These are phyloP conservation scores for Candida xiaguanensis DNA, from an alignment of 805 yeast genomes.

Conservation along the genomic window DNA sequence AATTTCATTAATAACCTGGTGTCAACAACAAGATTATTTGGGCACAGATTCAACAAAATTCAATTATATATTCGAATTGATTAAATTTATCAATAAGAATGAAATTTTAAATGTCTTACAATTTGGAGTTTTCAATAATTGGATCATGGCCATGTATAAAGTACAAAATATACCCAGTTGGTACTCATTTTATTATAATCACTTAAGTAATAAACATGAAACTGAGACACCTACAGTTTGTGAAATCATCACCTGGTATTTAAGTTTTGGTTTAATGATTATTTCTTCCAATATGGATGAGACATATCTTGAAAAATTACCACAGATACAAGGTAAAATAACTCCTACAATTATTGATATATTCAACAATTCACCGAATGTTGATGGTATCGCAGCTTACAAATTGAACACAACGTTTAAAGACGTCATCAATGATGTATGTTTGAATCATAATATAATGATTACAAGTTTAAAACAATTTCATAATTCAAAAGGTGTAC, in stretches of 20 bases:
- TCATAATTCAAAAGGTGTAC: slow-evolving; percentile 35
- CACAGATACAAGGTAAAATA: slow-evolving; percentile 1
- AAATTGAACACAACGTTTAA: slow-evolving; percentile 49
- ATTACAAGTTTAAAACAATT: slow-evolving; percentile 30
- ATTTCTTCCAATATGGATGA: slow-evolving; percentile 9
- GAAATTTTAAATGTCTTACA: slow-evolving; percentile 6
- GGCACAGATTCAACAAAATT: background rate
- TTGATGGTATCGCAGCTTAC: slow-evolving; percentile 40
- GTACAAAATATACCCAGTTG: slow-evolving; percentile 20
- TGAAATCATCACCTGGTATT: slow-evolving; percentile 13
- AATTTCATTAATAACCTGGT: background rate
- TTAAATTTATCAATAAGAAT: background rate
- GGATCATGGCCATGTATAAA: slow-evolving; percentile 7
- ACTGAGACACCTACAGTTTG: background rate
- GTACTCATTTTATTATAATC: slow-evolving; percentile 26
- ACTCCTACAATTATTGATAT: slow-evolving; percentile 5
- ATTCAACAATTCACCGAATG: slow-evolving; percentile 6
- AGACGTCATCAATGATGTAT: slow-evolving; percentile 63
- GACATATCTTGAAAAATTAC: background rate
- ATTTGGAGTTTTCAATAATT: slow-evolving; percentile 9
- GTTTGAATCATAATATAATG: slow-evolving; percentile 47
- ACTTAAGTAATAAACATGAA: slow-evolving; percentile 10
- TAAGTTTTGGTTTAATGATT: slow-evolving; percentile 13
- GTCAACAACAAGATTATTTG: background rate
- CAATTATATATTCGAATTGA: background rate